phyloP scores from a whole-genome alignment of 1,284 basidiomycete genomes.

The Boletus semigastroideus region DNA sequence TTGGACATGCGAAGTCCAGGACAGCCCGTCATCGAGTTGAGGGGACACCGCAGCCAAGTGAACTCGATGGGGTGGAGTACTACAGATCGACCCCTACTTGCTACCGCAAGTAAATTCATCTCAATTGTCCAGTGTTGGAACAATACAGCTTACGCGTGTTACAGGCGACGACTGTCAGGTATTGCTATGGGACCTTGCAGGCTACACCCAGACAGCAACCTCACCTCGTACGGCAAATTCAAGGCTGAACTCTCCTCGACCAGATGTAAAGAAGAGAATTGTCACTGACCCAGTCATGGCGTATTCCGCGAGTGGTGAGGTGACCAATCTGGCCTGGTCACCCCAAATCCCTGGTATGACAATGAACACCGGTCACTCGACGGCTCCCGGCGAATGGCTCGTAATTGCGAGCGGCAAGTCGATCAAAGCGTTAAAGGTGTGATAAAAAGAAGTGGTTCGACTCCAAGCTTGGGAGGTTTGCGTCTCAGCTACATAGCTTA shows the following conservation, averaged over 20 bases:
- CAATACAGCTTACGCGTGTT: constrained; percentile 3
- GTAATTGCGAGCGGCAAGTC: constrained; percentile 83
- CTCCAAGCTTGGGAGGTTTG: not conserved
- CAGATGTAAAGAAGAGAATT: constrained; percentile 72
- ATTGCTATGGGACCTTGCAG: constrained; percentile 83
- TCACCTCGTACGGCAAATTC: constrained; percentile 64
- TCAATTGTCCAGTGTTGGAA: not conserved
- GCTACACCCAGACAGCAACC: constrained; percentile 57
- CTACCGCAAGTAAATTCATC: constrained; percentile 69
- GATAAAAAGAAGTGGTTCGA: constrained; percentile 6
- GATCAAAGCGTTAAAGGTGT: constrained; percentile 82
- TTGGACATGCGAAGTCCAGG: constrained; percentile 94
- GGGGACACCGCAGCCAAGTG: constrained; percentile 74
- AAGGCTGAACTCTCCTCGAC: constrained; percentile 68
- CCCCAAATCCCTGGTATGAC: constrained; percentile 72
- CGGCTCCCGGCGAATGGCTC: constrained; percentile 84
- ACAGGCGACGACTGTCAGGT: constrained; percentile 90
- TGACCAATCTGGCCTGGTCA: constrained; percentile 88
- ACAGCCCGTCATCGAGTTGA: constrained; percentile 87
- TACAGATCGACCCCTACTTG: constrained; percentile 76
- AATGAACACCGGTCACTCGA: constrained; percentile 70
- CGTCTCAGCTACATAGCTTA: not conserved
- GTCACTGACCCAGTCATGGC: constrained; percentile 79
- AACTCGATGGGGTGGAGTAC: constrained; percentile 89
- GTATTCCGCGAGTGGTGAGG: constrained; percentile 77